A percentile compares a stretch with the other conserved stretches of the same genome.
Conservation (phyloP, 495 filamentous ascomycete species). For the Penicillium macrosclerotiorum region DNA sequence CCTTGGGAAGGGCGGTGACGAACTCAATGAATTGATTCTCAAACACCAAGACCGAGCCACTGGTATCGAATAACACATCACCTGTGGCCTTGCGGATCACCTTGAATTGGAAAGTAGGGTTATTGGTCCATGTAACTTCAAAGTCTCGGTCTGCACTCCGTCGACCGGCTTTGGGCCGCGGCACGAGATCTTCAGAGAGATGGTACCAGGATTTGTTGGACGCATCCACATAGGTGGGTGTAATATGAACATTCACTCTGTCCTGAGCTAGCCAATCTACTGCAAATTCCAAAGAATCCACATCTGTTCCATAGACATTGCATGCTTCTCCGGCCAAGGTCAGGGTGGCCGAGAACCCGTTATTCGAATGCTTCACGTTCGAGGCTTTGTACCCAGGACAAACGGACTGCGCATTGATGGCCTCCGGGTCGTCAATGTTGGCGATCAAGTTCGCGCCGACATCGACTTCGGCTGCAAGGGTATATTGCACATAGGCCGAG, state of each 20-base stretch:
- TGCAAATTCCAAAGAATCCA: slow-evolving; percentile 52
- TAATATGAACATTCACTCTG: slow-evolving; percentile 52
- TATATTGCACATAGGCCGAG: slow-evolving; percentile 41
- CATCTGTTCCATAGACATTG: slow-evolving; percentile 62
- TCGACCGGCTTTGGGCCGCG: slow-evolving; percentile 50
- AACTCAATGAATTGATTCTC: slow-evolving; percentile 68
- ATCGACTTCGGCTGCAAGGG: slow-evolving; percentile 57
- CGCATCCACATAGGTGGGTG: slow-evolving; percentile 58
- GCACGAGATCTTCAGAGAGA: slow-evolving; percentile 62
- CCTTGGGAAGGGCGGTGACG: slow-evolving; percentile 50
- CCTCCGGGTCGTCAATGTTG: slow-evolving; percentile 67
- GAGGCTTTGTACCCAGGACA: slow-evolving; percentile 63
- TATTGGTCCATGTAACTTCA: slow-evolving; percentile 57
- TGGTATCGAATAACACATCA: slow-evolving; percentile 57
- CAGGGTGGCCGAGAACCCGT: slow-evolving; percentile 54
- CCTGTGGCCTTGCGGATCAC: slow-evolving; percentile 54
- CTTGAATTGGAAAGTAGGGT: slow-evolving; percentile 59
- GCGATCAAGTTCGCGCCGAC: slow-evolving; percentile 60
- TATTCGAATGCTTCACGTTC: slow-evolving; percentile 41
- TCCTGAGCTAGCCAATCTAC: slow-evolving; percentile 57
- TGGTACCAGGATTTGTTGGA: slow-evolving; percentile 68
- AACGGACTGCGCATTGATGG: slow-evolving; percentile 66
- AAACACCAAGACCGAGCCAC: slow-evolving; percentile 55
- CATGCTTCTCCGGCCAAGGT: slow-evolving; percentile 55
- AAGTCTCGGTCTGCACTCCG: slow-evolving; percentile 45